Evolutionary conservation across 2,329 filamentous ascomycete genomes (phyloP), one percentile per base, ranked within the genome.

Genomic region (Cytospora piceae): DNA sequence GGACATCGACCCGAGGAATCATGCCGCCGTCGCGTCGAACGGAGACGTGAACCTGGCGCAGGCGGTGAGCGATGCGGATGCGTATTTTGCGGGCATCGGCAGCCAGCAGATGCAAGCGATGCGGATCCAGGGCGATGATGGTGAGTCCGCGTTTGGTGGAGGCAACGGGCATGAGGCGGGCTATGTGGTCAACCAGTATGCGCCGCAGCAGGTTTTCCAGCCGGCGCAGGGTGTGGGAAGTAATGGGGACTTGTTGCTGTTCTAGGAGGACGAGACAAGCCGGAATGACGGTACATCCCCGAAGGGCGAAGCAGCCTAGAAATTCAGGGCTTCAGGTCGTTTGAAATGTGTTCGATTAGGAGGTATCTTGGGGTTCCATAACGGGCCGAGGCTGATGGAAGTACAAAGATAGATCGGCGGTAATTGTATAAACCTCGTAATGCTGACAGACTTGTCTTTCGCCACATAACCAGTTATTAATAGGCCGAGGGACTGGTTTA

Each of bases 11-110:
- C 76, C 80, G 34, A 78, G 80, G 69, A 80, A 74, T 55, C 73
- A 75, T 8, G 66, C 65, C 20, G 59, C 61, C 17, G 63, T 61
- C 4, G 61, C 67, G 8, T 66, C 67, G 52, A 74, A 76, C 27
- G 70, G 72, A 27, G 70, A 71, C 39, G 67, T 69, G 7, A 84
- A 89, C 72, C 82, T 93, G 65, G 83, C 87, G 4, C 86, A 88
- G 31, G 93, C 93, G 1, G 88, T 96, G 42, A 91, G 85, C 72
- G 93, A 95, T 63, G 94, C 94, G 12, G 94, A 97, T 73, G 87
- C 90, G 20, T 97, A 97, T 78, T 98, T 97, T 77, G 89, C 91
- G 20, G 90, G 88, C 54, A 82, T 93, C n/a, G 88, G 89, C 1
- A 86, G 81, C 66, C 86, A 89, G 75, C 89, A 91, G 74, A 91